Evolutionary conservation across 106 monocot species (phyloP).

Genomic region (Allium cepa): DNA sequence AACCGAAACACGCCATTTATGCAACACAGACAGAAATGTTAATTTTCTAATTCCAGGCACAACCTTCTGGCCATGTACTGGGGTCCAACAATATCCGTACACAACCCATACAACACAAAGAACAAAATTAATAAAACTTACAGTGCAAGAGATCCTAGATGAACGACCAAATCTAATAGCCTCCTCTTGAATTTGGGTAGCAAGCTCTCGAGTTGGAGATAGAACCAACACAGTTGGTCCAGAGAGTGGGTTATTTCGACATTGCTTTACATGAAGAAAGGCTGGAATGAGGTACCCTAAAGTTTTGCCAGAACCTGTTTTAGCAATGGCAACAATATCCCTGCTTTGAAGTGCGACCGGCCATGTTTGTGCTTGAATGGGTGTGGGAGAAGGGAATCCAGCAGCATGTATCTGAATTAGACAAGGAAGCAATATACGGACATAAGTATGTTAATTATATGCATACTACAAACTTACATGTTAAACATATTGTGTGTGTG

Average conservation of each 20-base stretch:
- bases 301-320: slow-evolving; percentile 68
- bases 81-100: too few relatives aligned
- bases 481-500: too few relatives aligned
- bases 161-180: slow-evolving; percentile 78
- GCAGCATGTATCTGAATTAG: slow-evolving; percentile 33
- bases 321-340: slow-evolving; percentile 61
- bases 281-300: slow-evolving; percentile 66
- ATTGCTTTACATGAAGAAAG: slow-evolving; percentile 47
- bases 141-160: slow-evolving; percentile 63
- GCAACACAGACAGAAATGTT: too few relatives aligned
- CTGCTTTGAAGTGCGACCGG: slow-evolving; percentile 45
- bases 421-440: background rate
- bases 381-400: slow-evolving; percentile 49
- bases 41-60: too few relatives aligned
- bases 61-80: too few relatives aligned
- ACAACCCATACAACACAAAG: too few relatives aligned
- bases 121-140: slow-evolving; percentile 21
- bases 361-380: slow-evolving; percentile 71
- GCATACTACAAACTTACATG: too few relatives aligned
- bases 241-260: slow-evolving; percentile 32
- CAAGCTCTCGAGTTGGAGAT: slow-evolving; percentile 62
- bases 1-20: too few relatives aligned
- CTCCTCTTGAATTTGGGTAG: slow-evolving; percentile 85
- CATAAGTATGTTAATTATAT: background rate
- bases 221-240: slow-evolving; percentile 57